Conservation (phyloP, 768 basidiomycete species). For the Rhizopogon vulgaris region DNA sequence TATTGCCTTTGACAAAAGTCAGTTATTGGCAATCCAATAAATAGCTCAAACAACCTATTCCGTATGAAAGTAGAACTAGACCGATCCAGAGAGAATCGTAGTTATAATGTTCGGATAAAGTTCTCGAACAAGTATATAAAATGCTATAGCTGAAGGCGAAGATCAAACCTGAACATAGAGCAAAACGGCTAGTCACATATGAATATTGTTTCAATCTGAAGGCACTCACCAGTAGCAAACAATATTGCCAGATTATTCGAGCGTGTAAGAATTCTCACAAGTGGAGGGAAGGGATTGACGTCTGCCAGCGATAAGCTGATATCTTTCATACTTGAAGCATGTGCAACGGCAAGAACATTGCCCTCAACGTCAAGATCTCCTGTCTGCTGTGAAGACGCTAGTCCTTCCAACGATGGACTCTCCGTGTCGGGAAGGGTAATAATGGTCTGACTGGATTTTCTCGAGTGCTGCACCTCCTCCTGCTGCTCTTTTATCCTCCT, state of each 20-base stretch:
- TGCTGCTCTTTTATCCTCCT: slow-evolving; percentile 29
- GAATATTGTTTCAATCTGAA: not conserved
- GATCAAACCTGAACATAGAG: slow-evolving; percentile 39
- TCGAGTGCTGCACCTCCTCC: slow-evolving; percentile 9
- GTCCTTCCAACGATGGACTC: not conserved
- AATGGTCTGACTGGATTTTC: slow-evolving; percentile 13
- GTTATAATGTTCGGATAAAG: slow-evolving; percentile 54
- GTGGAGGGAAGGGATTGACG: slow-evolving; percentile 61
- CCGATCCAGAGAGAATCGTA: slow-evolving; percentile 69
- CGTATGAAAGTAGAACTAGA: slow-evolving; percentile 65
- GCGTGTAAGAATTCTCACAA: slow-evolving; percentile 48
- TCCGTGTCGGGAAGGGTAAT: not conserved
- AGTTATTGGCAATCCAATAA: not conserved
- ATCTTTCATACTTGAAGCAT: slow-evolving; percentile 12
- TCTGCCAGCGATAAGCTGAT: slow-evolving; percentile 56
- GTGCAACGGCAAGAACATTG: slow-evolving; percentile 1
- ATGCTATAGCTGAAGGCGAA: slow-evolving; percentile 67
- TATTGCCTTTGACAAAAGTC: slow-evolving; percentile 26
- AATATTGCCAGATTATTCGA: slow-evolving; percentile 62
- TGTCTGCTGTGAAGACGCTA: slow-evolving; percentile 8
- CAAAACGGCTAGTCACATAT: not conserved
- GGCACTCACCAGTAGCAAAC: slow-evolving; percentile 9
- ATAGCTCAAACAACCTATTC: slow-evolving; percentile 38
- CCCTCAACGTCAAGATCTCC: slow-evolving; percentile 14
- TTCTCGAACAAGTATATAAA: slow-evolving; percentile 64